phyloP scores from a whole-genome alignment of 2,329 filamentous ascomycete genomes.

The Esteya vermicola region DNA sequence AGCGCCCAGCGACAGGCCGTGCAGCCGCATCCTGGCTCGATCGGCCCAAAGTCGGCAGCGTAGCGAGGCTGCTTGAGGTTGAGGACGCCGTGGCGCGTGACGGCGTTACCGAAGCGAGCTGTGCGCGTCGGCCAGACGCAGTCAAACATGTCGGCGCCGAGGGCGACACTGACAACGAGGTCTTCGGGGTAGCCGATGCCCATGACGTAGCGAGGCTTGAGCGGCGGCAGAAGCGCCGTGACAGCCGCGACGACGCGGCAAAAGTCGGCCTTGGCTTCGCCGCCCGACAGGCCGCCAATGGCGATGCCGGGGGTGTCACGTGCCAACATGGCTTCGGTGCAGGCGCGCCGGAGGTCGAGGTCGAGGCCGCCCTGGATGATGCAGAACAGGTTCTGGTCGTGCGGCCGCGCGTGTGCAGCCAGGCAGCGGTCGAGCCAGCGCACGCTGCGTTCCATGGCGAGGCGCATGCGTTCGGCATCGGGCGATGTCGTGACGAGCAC shows the following conservation, averaged over 20 bases:
- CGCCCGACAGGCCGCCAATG: constrained; percentile 86
- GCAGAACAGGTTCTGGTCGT: constrained; percentile 86
- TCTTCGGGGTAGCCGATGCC: constrained; percentile 97
- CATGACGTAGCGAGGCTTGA: constrained; percentile 98
- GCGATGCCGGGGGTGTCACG: constrained; percentile 91
- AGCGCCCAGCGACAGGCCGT: constrained; percentile 46
- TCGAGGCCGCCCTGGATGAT: constrained; percentile 96
- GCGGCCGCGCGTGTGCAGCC: constrained; percentile 69
- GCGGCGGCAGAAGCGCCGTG: constrained; percentile 68
- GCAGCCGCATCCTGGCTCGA: constrained; percentile 75
- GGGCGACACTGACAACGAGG: constrained; percentile 78
- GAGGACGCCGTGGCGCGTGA: constrained; percentile 67
- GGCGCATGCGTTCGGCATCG: constrained; percentile 72
- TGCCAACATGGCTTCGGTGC: constrained; percentile 74
- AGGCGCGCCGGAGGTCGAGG: constrained; percentile 69
- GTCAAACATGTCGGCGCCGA: constrained; percentile 98
- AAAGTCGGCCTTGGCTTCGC: constrained; percentile 86
- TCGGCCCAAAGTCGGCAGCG: constrained; percentile 65
- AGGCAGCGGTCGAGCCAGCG: constrained; percentile 96
- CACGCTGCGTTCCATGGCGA: constrained; percentile 89
- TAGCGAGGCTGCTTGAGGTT: constrained; percentile 69
- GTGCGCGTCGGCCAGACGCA: constrained; percentile 98
- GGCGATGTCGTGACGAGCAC: constrained; percentile 94
- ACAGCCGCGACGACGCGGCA: constrained; percentile 82
- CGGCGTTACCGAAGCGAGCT: constrained; percentile 87